These are phyloP conservation scores for Nakazawaea anatomiae DNA, from an alignment of 805 yeast genomes.

Conservation along the genomic window DNA sequence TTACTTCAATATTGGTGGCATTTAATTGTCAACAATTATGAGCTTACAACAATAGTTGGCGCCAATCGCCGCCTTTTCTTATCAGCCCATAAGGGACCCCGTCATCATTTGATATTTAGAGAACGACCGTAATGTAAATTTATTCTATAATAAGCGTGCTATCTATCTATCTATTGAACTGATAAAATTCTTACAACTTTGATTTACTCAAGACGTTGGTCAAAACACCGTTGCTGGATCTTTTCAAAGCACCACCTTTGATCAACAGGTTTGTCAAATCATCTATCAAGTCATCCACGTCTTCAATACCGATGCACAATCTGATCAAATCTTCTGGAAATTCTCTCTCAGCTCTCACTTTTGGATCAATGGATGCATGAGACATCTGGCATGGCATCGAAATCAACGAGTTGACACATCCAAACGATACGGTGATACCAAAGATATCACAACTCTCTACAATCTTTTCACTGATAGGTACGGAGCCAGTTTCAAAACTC, in stretches of 20 bases:
- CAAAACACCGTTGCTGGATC: neutral
- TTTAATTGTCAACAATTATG: too few species aligned
- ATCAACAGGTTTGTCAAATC: slow-evolving; percentile 71
- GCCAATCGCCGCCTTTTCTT: too few species aligned
- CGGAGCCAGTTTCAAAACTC: slow-evolving; percentile 80
- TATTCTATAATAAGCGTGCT: too few species aligned
- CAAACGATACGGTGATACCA: slow-evolving; percentile 90
- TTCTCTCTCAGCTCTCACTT: slow-evolving; percentile 79
- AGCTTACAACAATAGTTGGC: too few species aligned
- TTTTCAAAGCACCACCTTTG: slow-evolving; percentile 47
- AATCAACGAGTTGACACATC: slow-evolving; percentile 87
- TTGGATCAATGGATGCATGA: slow-evolving; percentile 91
- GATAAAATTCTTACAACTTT: neutral
- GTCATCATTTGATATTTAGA: too few species aligned
- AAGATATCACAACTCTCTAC: slow-evolving; percentile 73
- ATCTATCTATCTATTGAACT: too few species aligned
- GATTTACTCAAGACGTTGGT: slow-evolving; percentile 3
- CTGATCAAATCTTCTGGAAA: slow-evolving; percentile 91
- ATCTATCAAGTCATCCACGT: slow-evolving; percentile 69
- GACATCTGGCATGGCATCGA: slow-evolving; percentile 96
- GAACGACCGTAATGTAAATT: too few species aligned
- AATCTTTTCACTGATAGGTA: slow-evolving; percentile 58
- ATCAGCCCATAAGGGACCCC: too few species aligned
- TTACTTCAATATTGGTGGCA: too few species aligned
- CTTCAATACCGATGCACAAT: slow-evolving; percentile 88